Conservation (phyloP, 345 rosid genomes). For the Fremontodendron californicum region DNA sequence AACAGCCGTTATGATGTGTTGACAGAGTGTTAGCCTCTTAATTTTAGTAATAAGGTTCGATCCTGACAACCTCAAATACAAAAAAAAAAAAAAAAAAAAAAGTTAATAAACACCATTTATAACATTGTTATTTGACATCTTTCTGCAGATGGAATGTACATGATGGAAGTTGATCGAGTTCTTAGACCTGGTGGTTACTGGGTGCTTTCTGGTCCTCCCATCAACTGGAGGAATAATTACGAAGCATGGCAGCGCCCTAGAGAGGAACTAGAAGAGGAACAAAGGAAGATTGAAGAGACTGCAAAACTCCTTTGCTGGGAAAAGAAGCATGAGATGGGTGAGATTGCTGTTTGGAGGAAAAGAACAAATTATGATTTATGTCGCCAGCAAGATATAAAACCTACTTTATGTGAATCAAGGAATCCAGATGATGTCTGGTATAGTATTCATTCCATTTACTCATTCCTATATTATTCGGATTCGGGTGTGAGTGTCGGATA, state of each 20-base stretch:
- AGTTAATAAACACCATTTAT: too few relatives aligned
- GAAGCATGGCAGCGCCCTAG: constrained; percentile 37
- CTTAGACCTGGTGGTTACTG: constrained; percentile 56
- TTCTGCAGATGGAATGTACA: constrained; percentile 35
- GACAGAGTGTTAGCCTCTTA: too few relatives aligned
- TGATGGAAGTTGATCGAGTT: constrained; percentile 36
- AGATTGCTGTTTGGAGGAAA: constrained; percentile 52
- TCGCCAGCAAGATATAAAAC: constrained; percentile 10
- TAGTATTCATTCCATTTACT: background rate
- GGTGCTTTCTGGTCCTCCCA: constrained; percentile 60
- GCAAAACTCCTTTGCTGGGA: constrained; percentile 51
- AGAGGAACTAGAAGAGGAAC: constrained; percentile 37
- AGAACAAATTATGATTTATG: constrained; percentile 35
- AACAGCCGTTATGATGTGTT: too few relatives aligned
- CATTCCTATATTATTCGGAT: too few relatives aligned
- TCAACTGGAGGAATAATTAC: constrained; percentile 43
- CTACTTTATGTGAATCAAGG: constrained; percentile 24
- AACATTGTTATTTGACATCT: background rate
- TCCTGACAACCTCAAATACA: too few relatives aligned
- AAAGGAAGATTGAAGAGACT: constrained; percentile 35
- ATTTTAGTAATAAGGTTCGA: too few relatives aligned
- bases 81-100: too few relatives aligned
- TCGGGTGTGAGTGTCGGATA: too few relatives aligned
- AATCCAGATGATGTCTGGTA: constrained; percentile 47
- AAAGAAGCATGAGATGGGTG: constrained; percentile 41